Conservation (phyloP, 1,284 basidiomycete species). For the Sanghuangporus baumii region DNA sequence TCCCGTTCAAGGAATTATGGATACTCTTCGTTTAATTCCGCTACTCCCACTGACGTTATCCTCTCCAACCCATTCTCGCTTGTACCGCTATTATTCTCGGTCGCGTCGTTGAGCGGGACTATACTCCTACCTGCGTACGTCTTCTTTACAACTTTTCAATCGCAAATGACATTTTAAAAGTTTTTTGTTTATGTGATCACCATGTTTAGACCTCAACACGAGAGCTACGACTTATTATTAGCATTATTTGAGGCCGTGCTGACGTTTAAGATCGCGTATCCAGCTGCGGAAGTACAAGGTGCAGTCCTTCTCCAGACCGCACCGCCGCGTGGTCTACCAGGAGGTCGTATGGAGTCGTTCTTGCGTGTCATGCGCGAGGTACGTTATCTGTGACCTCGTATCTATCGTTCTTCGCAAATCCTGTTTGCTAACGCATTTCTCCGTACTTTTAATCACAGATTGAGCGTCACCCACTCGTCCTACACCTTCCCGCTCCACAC, state of each 20-base stretch:
- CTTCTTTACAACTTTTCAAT: conserved; percentile 21
- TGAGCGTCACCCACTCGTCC: conserved; percentile 71
- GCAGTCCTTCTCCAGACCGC: conserved; percentile 84
- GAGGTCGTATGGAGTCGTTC: conserved; percentile 73
- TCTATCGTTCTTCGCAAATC: conserved; percentile 4
- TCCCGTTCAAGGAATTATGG: conserved; percentile 1
- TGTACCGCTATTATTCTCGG: conserved; percentile 25
- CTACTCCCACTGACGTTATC: conserved; percentile 3
- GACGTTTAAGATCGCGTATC: conserved; percentile 79
- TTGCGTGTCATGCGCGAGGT: conserved; percentile 77
- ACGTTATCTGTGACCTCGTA: conserved; percentile 8
- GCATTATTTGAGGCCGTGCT: conserved; percentile 69
- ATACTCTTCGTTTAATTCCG: not conserved
- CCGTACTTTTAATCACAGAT: conserved; percentile 38
- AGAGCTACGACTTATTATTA: conserved; percentile 66
- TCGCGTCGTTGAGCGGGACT: conserved; percentile 4
- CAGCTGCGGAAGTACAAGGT: conserved; percentile 73
- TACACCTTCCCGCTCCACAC: conserved; percentile 75
- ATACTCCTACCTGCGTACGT: conserved; percentile 14
- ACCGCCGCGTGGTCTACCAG: conserved; percentile 53
- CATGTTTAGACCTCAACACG: conserved; percentile 47
- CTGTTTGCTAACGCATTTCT: conserved; percentile 5
- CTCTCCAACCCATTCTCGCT: conserved; percentile 37
- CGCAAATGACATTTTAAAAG: not conserved
- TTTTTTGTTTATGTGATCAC: conserved; percentile 13